Base-by-base conservation (phyloP, 805 yeast genomes). In the Hanseniaspora clermontiae region DNA sequence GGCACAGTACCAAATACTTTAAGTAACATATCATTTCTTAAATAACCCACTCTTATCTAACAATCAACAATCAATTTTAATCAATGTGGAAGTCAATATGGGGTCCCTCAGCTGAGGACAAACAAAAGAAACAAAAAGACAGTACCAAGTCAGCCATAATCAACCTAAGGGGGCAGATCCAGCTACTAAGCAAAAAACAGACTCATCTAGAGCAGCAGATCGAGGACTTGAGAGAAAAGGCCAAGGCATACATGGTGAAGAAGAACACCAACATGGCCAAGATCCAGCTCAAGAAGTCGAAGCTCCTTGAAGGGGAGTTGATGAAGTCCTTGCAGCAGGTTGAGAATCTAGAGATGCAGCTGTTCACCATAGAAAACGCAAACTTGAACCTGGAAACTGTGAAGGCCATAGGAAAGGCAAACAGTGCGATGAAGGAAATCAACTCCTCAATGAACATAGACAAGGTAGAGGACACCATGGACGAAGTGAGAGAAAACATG, bases 331-430 rank as follows among this genome's bases (percentile, higher is more conserved):
- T 87, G 66, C 83, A 85, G 60, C 97, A 90, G 71, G 81, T 93
- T 57, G 95, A 87, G 60, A 83, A 95, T 5, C 74, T 93, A 60
- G 97, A 91, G 70, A 82, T 87, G 51, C 96, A 93, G 72, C 76
- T 91, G 63, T 81, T 81, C 60, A 87, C 97, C 19, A 87, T 93
- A 59, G 98, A 93, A 72, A 80, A 84, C 53, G 98, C 98, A 53
- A 91, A 91, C 74, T 80, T 93, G 81, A 93, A 93, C 75, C 76
- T 87, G 71, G 98, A 93, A 73, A 93, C 98, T 36, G 87, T 93
- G 96, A 88, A 88, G 77, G 96, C 95, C 54, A 93, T 93, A 97
- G 85, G 91, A 71, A 95, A 88, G 69, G 97, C 97, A 59, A 95
- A 98, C 5, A 78, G 79, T 67, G 97, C 97, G 43, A 88, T 93